These are phyloP conservation scores for Carex arenaria DNA, from an alignment of 202 grass and related monocot genomes.

Conservation along the genomic window DNA sequence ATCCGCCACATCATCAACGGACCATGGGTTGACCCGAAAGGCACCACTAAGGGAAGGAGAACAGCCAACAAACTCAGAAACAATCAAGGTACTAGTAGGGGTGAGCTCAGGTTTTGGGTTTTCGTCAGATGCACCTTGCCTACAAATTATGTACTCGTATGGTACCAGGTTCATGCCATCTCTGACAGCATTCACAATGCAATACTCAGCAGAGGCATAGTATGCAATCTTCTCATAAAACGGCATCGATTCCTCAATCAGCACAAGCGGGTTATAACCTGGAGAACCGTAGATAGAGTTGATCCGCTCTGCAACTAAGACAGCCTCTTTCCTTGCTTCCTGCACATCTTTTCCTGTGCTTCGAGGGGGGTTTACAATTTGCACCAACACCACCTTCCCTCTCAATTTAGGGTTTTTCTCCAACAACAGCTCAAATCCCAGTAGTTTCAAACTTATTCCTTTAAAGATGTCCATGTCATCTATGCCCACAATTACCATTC, in stretches of 20 bases:
- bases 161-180: slow-evolving; percentile 95
- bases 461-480: slow-evolving; percentile 93
- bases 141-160: slow-evolving; percentile 82
- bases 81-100: slow-evolving; percentile 73
- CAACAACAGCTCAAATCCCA: slow-evolving; percentile 73
- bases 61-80: slow-evolving; percentile 94
- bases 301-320: slow-evolving; percentile 58
- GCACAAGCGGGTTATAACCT: slow-evolving; percentile 58
- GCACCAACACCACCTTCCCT: slow-evolving; percentile 65
- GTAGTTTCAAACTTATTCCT: slow-evolving; percentile 88
- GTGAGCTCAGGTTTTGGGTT: slow-evolving; percentile 30
- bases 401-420: slow-evolving; percentile 68
- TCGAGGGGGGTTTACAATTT: slow-evolving; percentile 87
- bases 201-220: slow-evolving; percentile 77
- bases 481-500: slow-evolving; percentile 73
- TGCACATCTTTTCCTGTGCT: slow-evolving; percentile 81
- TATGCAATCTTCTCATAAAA: slow-evolving; percentile 79
- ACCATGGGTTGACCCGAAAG: slow-evolving; percentile 93
- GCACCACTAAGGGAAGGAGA: slow-evolving; percentile 93
- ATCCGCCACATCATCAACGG: slow-evolving; percentile 66
- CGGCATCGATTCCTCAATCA: slow-evolving; percentile 59
- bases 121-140: slow-evolving; percentile 57
- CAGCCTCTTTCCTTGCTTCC: slow-evolving; percentile 69
- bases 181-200: slow-evolving; percentile 87
- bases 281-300: slow-evolving; percentile 49